Evolutionary conservation across 2,329 filamentous ascomycete species (phyloP).

Genomic region (Colletotrichum orchidophilum): DNA sequence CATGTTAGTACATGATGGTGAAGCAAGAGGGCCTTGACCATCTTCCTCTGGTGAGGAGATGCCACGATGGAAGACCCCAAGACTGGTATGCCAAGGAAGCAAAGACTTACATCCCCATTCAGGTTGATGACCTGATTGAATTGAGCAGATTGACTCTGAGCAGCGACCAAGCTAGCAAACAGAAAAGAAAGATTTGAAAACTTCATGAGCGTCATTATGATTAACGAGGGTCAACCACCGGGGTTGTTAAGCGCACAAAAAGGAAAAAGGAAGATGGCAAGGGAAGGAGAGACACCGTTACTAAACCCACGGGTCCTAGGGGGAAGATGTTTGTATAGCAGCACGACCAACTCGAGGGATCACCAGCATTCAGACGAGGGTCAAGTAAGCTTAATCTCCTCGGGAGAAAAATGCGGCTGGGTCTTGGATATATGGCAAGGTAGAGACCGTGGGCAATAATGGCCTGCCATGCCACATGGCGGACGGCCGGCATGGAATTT

Average conservation of each 20-base stretch:
- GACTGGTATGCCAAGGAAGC: too few relatives aligned
- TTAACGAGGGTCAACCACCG: constrained; percentile 34
- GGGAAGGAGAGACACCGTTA: constrained; percentile 34
- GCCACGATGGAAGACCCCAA: neutral
- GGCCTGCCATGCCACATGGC: constrained; percentile 10
- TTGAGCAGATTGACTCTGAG: constrained; percentile 32
- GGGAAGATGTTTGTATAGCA: constrained; percentile 26
- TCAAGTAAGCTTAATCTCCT: constrained; percentile 22
- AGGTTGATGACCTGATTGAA: constrained; percentile 38
- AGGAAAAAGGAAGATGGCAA: constrained; percentile 14
- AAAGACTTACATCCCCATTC: constrained; percentile 36
- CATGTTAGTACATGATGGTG: neutral
- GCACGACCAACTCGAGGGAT: constrained; percentile 11
- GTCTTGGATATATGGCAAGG: constrained; percentile 29
- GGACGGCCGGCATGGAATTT: constrained; percentile 9
- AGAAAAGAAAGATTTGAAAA: constrained; percentile 27
- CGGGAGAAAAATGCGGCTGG: constrained; percentile 5
- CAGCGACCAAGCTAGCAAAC: constrained; percentile 28
- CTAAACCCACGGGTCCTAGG: constrained; percentile 33
- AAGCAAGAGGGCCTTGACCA: too few relatives aligned
- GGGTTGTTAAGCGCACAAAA: constrained; percentile 24
- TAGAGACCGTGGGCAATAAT: neutral
- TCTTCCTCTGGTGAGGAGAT: neutral
- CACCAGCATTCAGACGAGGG: constrained; percentile 24
- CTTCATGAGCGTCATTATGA: constrained; percentile 35